Conservation (phyloP, 352 stramenopile genomes). For the Globisporangium splendens region DNA sequence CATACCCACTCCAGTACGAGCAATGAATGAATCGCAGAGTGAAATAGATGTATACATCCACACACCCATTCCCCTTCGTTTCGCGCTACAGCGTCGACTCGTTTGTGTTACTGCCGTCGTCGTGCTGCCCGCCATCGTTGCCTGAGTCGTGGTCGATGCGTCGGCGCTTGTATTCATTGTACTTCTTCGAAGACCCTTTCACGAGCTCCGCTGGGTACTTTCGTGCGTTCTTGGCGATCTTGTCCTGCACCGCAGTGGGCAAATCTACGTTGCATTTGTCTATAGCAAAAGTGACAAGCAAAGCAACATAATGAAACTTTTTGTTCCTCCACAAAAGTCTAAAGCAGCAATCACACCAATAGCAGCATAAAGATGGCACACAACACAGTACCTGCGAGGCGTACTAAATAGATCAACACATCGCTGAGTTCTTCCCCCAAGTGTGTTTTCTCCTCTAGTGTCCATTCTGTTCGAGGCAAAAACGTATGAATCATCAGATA, state of each 20-base stretch:
- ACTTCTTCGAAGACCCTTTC: slow-evolving; percentile 70
- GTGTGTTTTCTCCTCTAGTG: slow-evolving; percentile 81
- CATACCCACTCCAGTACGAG: too few species aligned
- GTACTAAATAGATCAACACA: slow-evolving; percentile 96
- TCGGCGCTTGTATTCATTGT: slow-evolving; percentile 76
- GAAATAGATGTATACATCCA: background rate
- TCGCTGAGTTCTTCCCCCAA: slow-evolving; percentile 96
- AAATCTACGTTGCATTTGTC: slow-evolving; percentile 92
- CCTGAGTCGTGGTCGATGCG: slow-evolving; percentile 29
- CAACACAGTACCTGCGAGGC: slow-evolving; percentile 62
- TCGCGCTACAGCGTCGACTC: background rate
- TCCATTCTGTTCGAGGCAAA: slow-evolving; percentile 46
- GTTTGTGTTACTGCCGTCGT: background rate
- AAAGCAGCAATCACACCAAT: too few species aligned
- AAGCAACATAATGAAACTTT: background rate
- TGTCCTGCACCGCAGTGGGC: slow-evolving; percentile 83
- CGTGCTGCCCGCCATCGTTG: too few species aligned
- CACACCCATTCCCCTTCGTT: too few species aligned
- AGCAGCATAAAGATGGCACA: background rate
- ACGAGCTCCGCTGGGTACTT: slow-evolving; percentile 78
- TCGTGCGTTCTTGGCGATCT: slow-evolving; percentile 89
- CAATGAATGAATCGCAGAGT: too few species aligned
- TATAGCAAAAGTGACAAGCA: slow-evolving; percentile 1
- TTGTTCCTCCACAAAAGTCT: too few species aligned
- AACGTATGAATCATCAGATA: slow-evolving; percentile 4